Base-by-base conservation (phyloP, 2,329 filamentous ascomycete genomes). In the Zelopaecilomyces penicillatus region DNA sequence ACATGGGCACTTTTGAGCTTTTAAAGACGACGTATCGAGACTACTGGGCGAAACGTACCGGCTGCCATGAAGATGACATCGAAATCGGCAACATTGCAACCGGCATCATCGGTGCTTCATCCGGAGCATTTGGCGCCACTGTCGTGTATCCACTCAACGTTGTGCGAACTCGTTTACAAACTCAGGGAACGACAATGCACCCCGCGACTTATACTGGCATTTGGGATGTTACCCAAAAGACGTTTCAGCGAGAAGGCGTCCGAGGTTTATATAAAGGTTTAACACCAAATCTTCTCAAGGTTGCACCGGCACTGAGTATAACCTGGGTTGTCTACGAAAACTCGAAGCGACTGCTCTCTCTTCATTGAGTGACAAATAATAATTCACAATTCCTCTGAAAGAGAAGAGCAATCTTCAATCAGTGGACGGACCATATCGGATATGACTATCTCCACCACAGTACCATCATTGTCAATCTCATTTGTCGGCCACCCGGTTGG, bases 131-230 rank as follows among this genome's bases (percentile, higher is more conserved):
- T 48, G 90, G 93, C 50, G 93, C 93, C 4, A 87, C 83, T n/a
- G 79, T 91, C 9, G 93, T 98, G 32, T 98, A 98, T 59, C 93
- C 93, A 0, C 72, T 98, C 54, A 98, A 98, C 60, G 80, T 98
- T 41, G 78, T 98, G 26, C 82, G 93, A 46, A 98, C 93, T 4
- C 76, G 91, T 53, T 69, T 97, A 50, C 93, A 98, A 67, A 94
- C 88, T 8, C 93, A 97, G 66, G 93, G 93, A 44, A 97, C 93
- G 1, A 78, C 82, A n/a, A 81, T 94, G 61, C 93, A 98, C 62
- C 87, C 85, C 5, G 78, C 85, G 6, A 95, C 87, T 4, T 98
- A 98, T 62, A 89, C 81, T 2, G 88, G 93, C 33, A 91, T 97
- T 51, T 78, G 82, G 70, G 93, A 98, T 63, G 91, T 96, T 37